Evolutionary conservation across 2,329 filamentous ascomycete species (phyloP), one percentile per base, ranked within the genome.

Genomic region (Taxawa tesnikishii): DNA sequence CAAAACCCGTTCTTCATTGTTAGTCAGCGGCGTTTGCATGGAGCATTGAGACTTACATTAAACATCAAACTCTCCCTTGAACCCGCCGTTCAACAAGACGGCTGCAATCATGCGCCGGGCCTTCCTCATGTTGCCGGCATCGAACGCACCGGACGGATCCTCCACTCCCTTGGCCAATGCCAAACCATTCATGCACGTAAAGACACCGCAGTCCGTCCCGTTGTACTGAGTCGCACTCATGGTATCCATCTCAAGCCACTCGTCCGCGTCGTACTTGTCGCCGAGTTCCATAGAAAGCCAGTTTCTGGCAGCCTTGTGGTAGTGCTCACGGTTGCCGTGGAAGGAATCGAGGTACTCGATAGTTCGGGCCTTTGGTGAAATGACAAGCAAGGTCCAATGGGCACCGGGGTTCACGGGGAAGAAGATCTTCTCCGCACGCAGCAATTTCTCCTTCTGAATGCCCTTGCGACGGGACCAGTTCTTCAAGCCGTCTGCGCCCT

Each of bases 121-220:
- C 30, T 64, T 53, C 2, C 63, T 58, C 63, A 83, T 70, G 33
- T 79, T 68, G 0, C 49, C 41, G 21, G 67, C 55, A 2, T 52
- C 43, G 36, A 79, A 75, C 16, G 59, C 57, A 6, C 43, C 43
- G 2, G 34, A 41, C 5, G 53, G 50, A 5, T 58, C 50, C 9
- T 58, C 45, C 9, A 35, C 25, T 1, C 56, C 60, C 11, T 57
- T 51, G 3, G 63, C 54, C 18, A 62, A 45, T 34, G 74, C 80
- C 29, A 83, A 67, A 11, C 71, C 75, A 46, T 87, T 88, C 12
- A 80, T 71, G 42, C 83, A 73, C 10, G 77, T 72, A 49, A 83
- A 83, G 3, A 84, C 71, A n/a, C 82, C 82, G 43, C 82, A 87
- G 49, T 87, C 82, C 47, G 69, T 73, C 2, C 68, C 67, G 46